Evolutionary conservation across 73 alveolate genomes (phyloP), one percentile per base, ranked within the genome.

Genomic region (Uronychia binucleata): DNA sequence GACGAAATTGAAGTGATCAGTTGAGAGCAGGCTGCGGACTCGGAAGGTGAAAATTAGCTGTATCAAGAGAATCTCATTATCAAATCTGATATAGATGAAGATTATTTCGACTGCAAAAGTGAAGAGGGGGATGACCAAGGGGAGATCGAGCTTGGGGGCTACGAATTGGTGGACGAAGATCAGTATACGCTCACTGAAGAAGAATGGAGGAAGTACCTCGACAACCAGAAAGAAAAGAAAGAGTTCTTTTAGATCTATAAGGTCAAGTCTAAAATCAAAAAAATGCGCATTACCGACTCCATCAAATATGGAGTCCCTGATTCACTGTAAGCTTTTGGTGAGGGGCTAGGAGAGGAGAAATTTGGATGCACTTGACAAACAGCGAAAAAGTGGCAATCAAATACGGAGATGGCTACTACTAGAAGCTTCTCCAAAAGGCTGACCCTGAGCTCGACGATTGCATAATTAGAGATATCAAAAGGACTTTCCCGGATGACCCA

Each of bases 401-500:
- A 81, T 30, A 32, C 30, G 58, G 30, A 28, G 26, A 28, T 1
- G 27, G 1, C 1, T 28, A 27, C 31, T 81, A 81, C 77, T 0
- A 58, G 77, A 60, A 81, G 13, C 58, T 35, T 30, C 34, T 81
- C 46, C 30, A 14, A 5, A 58, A 34, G 13, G 33, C 81, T 29
- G 28, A 60, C 30, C 75, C 30, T 0, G 81, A 58, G 1, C 46
- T 60, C 79, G 88, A 81, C 27, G 34, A 57, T 59, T 34, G 75
- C 13, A 81, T 81, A 1, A 30, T 74, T 26, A 81, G 58, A 59
- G 88, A 81, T 81, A 59, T 81, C 31, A 80, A 8, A 26, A 13
- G 88, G 29, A 81, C 88, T 28, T 81, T 81, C 75, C 88, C 88
- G 14, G 35, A 31, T 0, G 31, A 31, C 27, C 25, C 33, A 1